These are phyloP conservation scores for Populus euphratica DNA, from an alignment of 345 rosid species.

Conservation along the genomic window DNA sequence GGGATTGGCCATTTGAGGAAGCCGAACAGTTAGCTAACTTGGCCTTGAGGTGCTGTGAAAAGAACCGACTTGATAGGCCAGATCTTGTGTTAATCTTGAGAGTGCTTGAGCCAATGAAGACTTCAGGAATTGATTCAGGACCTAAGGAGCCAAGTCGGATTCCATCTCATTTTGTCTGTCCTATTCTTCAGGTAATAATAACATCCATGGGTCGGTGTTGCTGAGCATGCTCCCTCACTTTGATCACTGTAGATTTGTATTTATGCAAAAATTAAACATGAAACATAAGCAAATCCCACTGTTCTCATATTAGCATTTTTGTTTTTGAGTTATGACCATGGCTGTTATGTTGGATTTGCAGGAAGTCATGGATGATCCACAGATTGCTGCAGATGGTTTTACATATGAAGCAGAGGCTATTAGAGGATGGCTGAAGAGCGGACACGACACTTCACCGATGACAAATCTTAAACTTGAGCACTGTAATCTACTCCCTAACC, in stretches of 20 bases:
- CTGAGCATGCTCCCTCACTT: too few relatives aligned
- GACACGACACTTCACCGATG: constrained; percentile 86
- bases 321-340: neutral
- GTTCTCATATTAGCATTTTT: neutral
- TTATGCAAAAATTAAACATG: too few relatives aligned
- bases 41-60: constrained; percentile 71
- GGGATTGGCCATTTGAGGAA: constrained; percentile 69
- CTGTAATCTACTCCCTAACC: constrained; percentile 68
- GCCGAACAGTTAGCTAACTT: constrained; percentile 51
- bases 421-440: constrained; percentile 76
- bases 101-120: constrained; percentile 52
- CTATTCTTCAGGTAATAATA: constrained; percentile 71
- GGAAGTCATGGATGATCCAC: constrained; percentile 86
- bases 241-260: too few relatives aligned
- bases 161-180: constrained; percentile 87
- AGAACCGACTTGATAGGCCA: constrained; percentile 42
- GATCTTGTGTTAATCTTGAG: constrained; percentile 51
- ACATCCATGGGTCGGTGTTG: neutral
- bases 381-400: constrained; percentile 85
- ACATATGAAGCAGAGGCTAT: constrained; percentile 90
- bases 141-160: constrained; percentile 43
- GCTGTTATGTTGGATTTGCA: constrained; percentile 26
- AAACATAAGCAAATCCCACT: too few relatives aligned
- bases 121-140: constrained; percentile 25
- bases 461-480: constrained; percentile 75